Evolutionary conservation across 1,284 basidiomycete genomes (phyloP).

Genomic region (Irpex sp.): DNA sequence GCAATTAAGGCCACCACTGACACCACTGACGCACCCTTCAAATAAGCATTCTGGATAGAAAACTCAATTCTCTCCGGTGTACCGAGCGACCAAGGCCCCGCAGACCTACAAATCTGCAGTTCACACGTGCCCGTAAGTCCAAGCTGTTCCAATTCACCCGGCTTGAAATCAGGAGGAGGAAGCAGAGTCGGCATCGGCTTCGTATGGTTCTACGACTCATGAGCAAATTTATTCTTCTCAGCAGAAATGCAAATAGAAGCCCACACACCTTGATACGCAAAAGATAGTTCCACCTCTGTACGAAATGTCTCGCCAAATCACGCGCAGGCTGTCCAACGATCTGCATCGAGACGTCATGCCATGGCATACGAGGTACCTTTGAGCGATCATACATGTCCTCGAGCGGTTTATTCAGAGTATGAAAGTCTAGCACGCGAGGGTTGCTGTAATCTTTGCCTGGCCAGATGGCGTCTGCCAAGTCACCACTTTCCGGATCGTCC

Average conservation of each 20-base stretch:
- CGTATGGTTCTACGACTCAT: slow-evolving; percentile 73
- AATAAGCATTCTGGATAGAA: slow-evolving; percentile 93
- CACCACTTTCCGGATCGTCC: slow-evolving; percentile 69
- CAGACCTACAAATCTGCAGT: slow-evolving; percentile 93
- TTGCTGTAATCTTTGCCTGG: slow-evolving; percentile 93
- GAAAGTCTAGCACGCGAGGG: slow-evolving; percentile 85
- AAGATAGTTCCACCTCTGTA: slow-evolving; percentile 91
- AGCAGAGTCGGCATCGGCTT: slow-evolving; percentile 91
- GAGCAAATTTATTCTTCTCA: not conserved
- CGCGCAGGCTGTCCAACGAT: slow-evolving; percentile 95
- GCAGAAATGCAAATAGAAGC: not conserved
- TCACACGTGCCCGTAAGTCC: slow-evolving; percentile 95
- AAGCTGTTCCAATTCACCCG: slow-evolving; percentile 73
- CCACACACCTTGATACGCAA: slow-evolving; percentile 80
- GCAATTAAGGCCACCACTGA: not conserved
- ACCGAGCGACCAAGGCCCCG: slow-evolving; percentile 95
- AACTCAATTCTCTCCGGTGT: slow-evolving; percentile 83
- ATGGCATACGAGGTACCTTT: slow-evolving; percentile 93
- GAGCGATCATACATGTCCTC: slow-evolving; percentile 93
- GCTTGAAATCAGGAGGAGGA: slow-evolving; percentile 90
- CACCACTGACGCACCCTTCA: slow-evolving; percentile 82
- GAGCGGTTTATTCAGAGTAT: slow-evolving; percentile 83
- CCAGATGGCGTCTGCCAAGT: slow-evolving; percentile 74
- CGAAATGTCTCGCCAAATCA: slow-evolving; percentile 93
- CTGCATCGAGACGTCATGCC: slow-evolving; percentile 97